phyloP scores from a whole-genome alignment of 805 yeast genomes.

The Zygosaccharomyces kombuchaensis region DNA sequence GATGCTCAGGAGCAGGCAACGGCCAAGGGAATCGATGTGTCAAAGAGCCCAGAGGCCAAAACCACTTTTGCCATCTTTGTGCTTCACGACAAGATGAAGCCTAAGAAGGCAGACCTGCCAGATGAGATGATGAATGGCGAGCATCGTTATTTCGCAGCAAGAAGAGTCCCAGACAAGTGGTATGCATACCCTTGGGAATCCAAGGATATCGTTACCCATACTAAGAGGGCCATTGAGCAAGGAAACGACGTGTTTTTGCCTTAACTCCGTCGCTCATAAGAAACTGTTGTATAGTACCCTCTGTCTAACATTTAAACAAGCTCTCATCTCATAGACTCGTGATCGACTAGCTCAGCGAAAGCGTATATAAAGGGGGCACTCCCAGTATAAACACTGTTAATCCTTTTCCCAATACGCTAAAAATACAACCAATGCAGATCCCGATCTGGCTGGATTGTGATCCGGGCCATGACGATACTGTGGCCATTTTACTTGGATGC shows the following conservation, averaged over 20 bases:
- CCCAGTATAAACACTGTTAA: too few species aligned
- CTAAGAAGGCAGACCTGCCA: conserved; percentile 69
- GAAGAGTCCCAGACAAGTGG: conserved; percentile 75
- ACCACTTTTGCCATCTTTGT: conserved; percentile 75
- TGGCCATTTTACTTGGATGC: conserved; percentile 63
- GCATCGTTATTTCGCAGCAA: conserved; percentile 63
- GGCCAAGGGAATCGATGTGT: conserved; percentile 44
- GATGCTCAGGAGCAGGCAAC: conserved; percentile 62
- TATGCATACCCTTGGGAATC: conserved; percentile 88
- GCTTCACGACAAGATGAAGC: conserved; percentile 69
- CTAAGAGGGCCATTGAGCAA: conserved; percentile 66
- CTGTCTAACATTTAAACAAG: not conserved
- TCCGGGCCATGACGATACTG: conserved; percentile 86
- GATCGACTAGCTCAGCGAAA: not conserved
- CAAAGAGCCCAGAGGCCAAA: conserved; percentile 40
- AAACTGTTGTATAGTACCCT: not conserved
- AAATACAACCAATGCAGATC: conserved; percentile 27
- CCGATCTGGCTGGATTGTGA: conserved; percentile 91
- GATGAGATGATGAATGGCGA: conserved; percentile 54
- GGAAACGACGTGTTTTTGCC: conserved; percentile 55
- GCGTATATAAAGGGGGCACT: not conserved
- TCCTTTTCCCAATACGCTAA: not conserved
- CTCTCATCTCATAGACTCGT: not conserved
- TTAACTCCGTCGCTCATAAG: not conserved
- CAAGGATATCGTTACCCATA: conserved; percentile 68